These are phyloP conservation scores for Scedosporium boydii DNA, from an alignment of 2,329 filamentous ascomycete species.

Conservation along the genomic window DNA sequence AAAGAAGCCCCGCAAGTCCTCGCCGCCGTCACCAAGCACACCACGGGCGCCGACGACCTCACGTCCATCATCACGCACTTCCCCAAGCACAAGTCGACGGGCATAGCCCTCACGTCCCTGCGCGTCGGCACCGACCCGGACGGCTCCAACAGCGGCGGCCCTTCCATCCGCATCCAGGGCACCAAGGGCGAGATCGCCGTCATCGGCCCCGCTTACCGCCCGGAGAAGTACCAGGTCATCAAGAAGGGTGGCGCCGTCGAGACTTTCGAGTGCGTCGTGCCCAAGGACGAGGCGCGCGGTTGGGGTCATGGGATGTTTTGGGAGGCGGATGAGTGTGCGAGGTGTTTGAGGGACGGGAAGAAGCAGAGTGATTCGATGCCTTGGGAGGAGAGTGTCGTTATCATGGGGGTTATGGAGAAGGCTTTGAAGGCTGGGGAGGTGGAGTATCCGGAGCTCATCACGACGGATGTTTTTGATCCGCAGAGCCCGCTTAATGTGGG, in stretches of 20 bases:
- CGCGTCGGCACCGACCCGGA: slow-evolving; percentile 54
- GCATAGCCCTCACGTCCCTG: slow-evolving; percentile 59
- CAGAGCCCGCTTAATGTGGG: slow-evolving; percentile 55
- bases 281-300: slow-evolving; percentile 33
- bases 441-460: slow-evolving; percentile 45
- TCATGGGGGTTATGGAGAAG: slow-evolving; percentile 67
- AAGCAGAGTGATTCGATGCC: slow-evolving; percentile 64
- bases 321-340: slow-evolving; percentile 73
- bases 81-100: slow-evolving; percentile 58
- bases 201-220: slow-evolving; percentile 60
- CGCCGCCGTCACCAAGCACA: slow-evolving; percentile 64
- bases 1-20: slow-evolving; percentile 61
- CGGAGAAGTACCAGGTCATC: slow-evolving; percentile 56
- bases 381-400: slow-evolving; percentile 67
- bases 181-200: slow-evolving; percentile 76
- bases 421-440: slow-evolving; percentile 44
- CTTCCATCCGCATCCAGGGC: slow-evolving; percentile 72
- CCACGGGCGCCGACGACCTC: slow-evolving; percentile 61
- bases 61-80: slow-evolving; percentile 74
- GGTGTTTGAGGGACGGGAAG: slow-evolving; percentile 66
- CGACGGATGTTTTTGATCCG: slow-evolving; percentile 47
- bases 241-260: slow-evolving; percentile 39
- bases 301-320: slow-evolving; percentile 80
- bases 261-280: slow-evolving; percentile 43
- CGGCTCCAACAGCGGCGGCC: slow-evolving; percentile 46